phyloP scores from a whole-genome alignment of 2,329 filamentous ascomycete genomes.

The Colletotrichum spinosum region DNA sequence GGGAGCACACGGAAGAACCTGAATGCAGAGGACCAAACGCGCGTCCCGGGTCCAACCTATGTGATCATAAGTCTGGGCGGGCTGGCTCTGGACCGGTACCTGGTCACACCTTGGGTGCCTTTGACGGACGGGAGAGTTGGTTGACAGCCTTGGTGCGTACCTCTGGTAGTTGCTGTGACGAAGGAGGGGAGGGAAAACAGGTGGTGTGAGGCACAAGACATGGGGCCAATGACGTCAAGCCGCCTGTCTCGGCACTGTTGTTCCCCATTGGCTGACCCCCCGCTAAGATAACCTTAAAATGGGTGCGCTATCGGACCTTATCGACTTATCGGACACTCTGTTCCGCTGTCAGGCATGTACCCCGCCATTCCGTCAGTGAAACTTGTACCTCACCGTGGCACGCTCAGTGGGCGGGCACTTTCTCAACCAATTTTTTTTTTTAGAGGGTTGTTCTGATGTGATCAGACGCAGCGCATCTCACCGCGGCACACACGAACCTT shows the following conservation, averaged over 20 bases:
- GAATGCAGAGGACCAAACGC: constrained; percentile 31
- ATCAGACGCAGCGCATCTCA: neutral
- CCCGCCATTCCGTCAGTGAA: constrained; percentile 26
- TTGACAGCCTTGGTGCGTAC: no score
- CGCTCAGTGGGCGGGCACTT: constrained; percentile 26
- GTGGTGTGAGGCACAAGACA: constrained; percentile 27
- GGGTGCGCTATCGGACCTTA: constrained; percentile 24
- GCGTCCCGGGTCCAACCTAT: constrained; percentile 26
- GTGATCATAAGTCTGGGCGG: constrained; percentile 36
- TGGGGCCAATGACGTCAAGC: constrained; percentile 39
- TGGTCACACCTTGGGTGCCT: neutral
- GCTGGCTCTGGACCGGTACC: constrained; percentile 16
- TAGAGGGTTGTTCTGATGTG: constrained; percentile 13
- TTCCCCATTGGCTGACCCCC: constrained; percentile 19
- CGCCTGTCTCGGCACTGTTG: constrained; percentile 32
- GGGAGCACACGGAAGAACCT: neutral
- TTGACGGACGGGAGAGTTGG: no score
- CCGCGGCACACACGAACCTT: constrained; percentile 19
- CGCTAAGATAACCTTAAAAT: constrained; percentile 38
- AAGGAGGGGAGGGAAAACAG: constrained; percentile 2
- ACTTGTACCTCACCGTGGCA: no score
- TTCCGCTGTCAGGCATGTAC: constrained; percentile 5
- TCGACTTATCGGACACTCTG: constrained; percentile 12
- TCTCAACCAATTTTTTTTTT: constrained; percentile 31
- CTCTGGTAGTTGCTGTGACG: no score